These are phyloP conservation scores for Dissophora globulifera DNA, from an alignment of 192 early-diverging fungal species.

Conservation along the genomic window DNA sequence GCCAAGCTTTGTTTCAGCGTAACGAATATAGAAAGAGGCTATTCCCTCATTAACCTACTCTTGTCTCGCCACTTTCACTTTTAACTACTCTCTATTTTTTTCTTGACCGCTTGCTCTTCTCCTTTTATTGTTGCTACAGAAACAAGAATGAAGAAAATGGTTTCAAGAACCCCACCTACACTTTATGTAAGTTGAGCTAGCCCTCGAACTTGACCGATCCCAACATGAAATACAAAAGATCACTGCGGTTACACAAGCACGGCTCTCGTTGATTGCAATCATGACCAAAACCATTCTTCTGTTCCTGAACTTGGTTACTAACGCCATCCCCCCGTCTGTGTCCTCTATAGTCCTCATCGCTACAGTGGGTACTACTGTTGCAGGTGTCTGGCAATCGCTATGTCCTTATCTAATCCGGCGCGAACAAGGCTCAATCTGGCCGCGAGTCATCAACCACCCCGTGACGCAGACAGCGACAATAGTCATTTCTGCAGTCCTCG, in stretches of 20 bases:
- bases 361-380: slow-evolving; percentile 25
- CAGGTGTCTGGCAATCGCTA: slow-evolving; percentile 43
- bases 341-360: slow-evolving; percentile 32
- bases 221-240: too few relatives aligned
- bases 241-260: background rate
- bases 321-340: too few relatives aligned
- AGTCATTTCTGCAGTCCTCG: slow-evolving; percentile 27
- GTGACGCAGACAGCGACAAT: slow-evolving; percentile 28
- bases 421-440: slow-evolving; percentile 1
- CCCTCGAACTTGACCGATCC: too few relatives aligned
- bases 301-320: too few relatives aligned
- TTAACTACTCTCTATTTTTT: background rate
- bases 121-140: slow-evolving; percentile 1
- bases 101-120: background rate
- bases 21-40: too few relatives aligned
- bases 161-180: slow-evolving; percentile 21
- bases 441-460: slow-evolving; percentile 43
- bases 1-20: too few relatives aligned
- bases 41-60: too few relatives aligned
- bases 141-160: slow-evolving; percentile 25
- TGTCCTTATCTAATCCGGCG: slow-evolving; percentile 26
- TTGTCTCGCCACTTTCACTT: too few relatives aligned
- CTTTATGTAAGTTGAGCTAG: slow-evolving; percentile 29
- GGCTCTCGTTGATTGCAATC: background rate
- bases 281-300: slow-evolving; percentile 1